Evolutionary conservation across 1,284 basidiomycete species (phyloP).

Genomic region (Puccinia polysora): DNA sequence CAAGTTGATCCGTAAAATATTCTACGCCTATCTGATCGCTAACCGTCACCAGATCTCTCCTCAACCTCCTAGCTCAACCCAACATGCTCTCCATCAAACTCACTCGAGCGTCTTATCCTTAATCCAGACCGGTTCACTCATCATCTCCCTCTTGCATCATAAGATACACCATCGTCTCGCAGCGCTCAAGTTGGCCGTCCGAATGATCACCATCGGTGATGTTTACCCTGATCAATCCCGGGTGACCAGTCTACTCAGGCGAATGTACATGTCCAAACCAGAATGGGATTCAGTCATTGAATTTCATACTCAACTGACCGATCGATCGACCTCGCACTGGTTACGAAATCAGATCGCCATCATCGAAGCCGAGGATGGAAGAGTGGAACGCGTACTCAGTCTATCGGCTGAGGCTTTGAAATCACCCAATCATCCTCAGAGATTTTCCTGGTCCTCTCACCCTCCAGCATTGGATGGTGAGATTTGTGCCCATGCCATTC

Average conservation of each 20-base stretch:
- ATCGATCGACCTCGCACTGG: slow-evolving; percentile 16
- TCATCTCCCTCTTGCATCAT: slow-evolving; percentile 36
- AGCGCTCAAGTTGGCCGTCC: slow-evolving; percentile 34
- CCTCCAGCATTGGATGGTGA: not conserved
- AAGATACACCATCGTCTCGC: slow-evolving; percentile 29
- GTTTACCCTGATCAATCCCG: slow-evolving; percentile 27
- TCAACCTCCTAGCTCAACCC: not conserved
- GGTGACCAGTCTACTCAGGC: slow-evolving; percentile 16
- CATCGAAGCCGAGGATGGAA: slow-evolving; percentile 37
- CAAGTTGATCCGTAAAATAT: slow-evolving; percentile 42
- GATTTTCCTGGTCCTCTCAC: not conserved
- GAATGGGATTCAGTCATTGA: slow-evolving; percentile 38
- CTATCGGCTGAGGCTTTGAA: slow-evolving; percentile 15
- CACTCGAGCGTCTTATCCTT: not conserved
- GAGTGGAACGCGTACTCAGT: slow-evolving; percentile 16
- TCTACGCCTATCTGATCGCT: slow-evolving; percentile 35
- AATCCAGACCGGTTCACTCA: slow-evolving; percentile 28
- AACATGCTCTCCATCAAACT: not conserved
- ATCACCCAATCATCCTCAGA: not conserved
- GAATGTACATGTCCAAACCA: slow-evolving; percentile 39
- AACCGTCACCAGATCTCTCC: not conserved
- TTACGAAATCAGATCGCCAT: slow-evolving; percentile 18
- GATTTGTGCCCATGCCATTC: slow-evolving; percentile 33
- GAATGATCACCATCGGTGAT: slow-evolving; percentile 38
- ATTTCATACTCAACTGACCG: not conserved